Evolutionary conservation across 208 protist genomes (phyloP), one percentile per base, ranked within the genome.

Genomic region (Leishmania braziliensis): DNA sequence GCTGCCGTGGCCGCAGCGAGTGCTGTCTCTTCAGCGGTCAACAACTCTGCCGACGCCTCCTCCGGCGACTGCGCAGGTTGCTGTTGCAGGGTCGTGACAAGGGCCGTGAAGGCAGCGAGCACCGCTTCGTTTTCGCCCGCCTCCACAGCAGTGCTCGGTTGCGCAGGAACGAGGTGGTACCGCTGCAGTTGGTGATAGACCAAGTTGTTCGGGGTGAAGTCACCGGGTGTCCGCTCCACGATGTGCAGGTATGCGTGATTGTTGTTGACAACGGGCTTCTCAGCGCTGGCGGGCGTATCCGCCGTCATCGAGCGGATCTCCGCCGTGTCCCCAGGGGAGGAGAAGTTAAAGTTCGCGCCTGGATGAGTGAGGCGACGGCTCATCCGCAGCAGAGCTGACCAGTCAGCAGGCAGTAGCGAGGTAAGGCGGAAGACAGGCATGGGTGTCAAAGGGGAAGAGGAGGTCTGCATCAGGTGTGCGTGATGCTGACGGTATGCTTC

Each of bases 141-240:
- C 26, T 50, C 33, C 33, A 68, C 36, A 14, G 66, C 68, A 51
- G 66, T 51, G n/a, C 18, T 75, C 33, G 63, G 50, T 26, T 26
- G 68, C 20, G 36, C 33, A 10, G 50, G 20, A 53, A 33, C 51
- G n/a, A 71, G 29, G 63, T 80, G 81, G 60, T 87, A 92, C 39
- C 84, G 71, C 80, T 95, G 92, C 29, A 97, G 82, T 0, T 84
- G 63, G 73, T 96, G 87, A 74, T 97, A 97, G 62, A 97, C 85
- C 82, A 93, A 87, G 84, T 97, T 96, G 76, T 97, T 97, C 23
- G 94, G 92, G 16, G 86, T 86, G 84, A 95, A 96, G 87, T 97
- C 94, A 12, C 81, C 89, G 0, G 71, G 36, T 4, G 60, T 71
- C 18, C 94, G 87, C 82, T 95, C 84, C 54, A 97, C 91, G 53